Evolutionary conservation across 345 rosid species (phyloP), one percentile per base, ranked within the genome.

Genomic region (Orychophragmus violaceus): DNA sequence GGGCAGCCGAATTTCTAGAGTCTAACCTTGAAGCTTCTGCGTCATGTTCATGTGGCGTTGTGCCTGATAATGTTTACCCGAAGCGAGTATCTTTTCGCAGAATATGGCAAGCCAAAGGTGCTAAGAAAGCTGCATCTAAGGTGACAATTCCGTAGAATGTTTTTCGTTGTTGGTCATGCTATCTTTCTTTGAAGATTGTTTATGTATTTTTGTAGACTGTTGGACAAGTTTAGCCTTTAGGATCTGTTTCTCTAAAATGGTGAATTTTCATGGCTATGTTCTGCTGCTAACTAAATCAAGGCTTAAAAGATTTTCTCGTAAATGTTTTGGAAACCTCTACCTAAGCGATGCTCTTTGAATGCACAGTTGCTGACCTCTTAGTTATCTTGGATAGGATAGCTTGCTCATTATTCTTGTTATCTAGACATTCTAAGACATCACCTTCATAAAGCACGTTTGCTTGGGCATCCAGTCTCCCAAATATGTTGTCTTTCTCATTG

Each of bases 61-160:
- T 82, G 71, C 86, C 90, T 33, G 74, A 75, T 54, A 61, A 81
- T 57, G 75, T 86, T 59, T 56, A 71, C 14, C 76, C 83, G 13
- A 90, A 88, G 64, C 79, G 75, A 55, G 80, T 86, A 69, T 87
- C 83, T 64, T 84, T 94, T 55, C 96, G 84, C 36, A 82, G 87
- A 81, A 88, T 94, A 71, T 94, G 97, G 99, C 96, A 94, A 77
- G 91, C 89, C 59, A 90, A 90, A 79, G 92, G 89, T 62, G 87
- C 89, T 59, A 86, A 83, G 45, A 79, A 78, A 41, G 90, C 97
- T 79, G 97, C 95, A 72, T 82, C 80, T 66, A 80, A 87, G 97
- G 97, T 93, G 74, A 62, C 62, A 57, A 36, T 44, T 73, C 58
- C 64, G 29, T 75, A 56, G 68, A 41, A 35, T 62, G 16, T 52